Conservation (phyloP, 169 alveolate species). For the Theileria parva region DNA sequence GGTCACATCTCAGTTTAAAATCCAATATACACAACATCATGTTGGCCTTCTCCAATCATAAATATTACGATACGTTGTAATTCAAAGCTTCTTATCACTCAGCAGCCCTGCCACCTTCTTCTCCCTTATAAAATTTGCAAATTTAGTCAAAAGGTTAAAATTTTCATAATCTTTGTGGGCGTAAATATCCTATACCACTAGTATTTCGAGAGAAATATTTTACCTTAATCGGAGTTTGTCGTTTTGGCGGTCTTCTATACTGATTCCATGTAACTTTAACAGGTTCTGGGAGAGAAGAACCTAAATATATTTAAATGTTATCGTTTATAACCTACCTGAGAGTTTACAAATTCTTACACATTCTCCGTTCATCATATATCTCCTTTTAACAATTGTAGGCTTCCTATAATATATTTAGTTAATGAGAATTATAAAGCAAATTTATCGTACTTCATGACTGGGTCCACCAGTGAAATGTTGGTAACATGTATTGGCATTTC, state of each 20-base stretch:
- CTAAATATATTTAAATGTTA: not conserved
- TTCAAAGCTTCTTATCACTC: conserved; percentile 24
- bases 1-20: not conserved
- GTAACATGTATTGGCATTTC: conserved; percentile 90
- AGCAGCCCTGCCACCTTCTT: conserved; percentile 23
- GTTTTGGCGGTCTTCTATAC: conserved; percentile 68
- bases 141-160: conserved; percentile 34
- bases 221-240: conserved; percentile 64
- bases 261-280: conserved; percentile 55
- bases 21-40: not conserved
- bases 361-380: conserved; percentile 86
- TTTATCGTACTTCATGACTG: conserved; percentile 76
- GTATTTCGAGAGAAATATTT: conserved; percentile 1
- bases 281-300: conserved; percentile 79
- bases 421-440: not conserved
- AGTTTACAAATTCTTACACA: conserved; percentile 85
- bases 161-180: conserved; percentile 70
- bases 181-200: conserved; percentile 64
- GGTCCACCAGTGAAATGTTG: conserved; percentile 87
- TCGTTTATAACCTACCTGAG: conserved; percentile 66
- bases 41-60: not conserved
- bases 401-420: conserved; percentile 54
- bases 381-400: conserved; percentile 86
- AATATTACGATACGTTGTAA: not conserved
- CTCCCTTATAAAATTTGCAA: conserved; percentile 48